Evolutionary conservation across 139 green algal species (phyloP), one percentile per base, ranked within the genome.

Genomic region (Chlamydomonas sp.): DNA sequence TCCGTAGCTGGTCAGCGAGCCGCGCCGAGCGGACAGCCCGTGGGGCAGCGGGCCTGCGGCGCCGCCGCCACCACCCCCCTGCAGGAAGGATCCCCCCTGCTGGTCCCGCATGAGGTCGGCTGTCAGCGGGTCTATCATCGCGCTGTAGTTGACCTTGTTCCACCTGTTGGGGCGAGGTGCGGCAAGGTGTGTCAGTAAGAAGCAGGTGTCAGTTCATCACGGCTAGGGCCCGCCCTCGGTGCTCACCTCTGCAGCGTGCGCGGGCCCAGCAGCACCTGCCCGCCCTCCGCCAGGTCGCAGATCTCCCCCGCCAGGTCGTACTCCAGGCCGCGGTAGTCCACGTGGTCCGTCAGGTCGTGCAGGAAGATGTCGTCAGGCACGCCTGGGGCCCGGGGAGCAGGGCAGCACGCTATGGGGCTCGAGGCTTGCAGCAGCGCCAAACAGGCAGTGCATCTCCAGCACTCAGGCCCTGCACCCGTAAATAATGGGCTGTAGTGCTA

Each of bases 361-460:
- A 95, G 76, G 60, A 93, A 93, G 59, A 93, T 90, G 64, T 93
- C 91, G 63, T 92, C 91, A 63, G 91, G 91, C 2, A 93, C 77
- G 74, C 90, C 90, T 91, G 86, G 3, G 49, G 17, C 18, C 58
- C 31, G 57, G n/a, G 63, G 12, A 18, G 12, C n/a, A 1, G 16
- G 77, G 31, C 62, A 67, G 59, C 8, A 81, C 77, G 20, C 12
- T 15, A 63, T n/a, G 62, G 15, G 14, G 16, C 10, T 31, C 57
- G 31, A 49, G 31, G 31, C 31, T 49, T 49, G 31, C 31, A 49
- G 31, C 31, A 49, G 31, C 31, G 31, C 31, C 31, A 49, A 49
- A 49, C 31, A 49, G 31, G 31, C 31, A 49, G 31, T 49, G 31
- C 31, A 49, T 49, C 31, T 49, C 31, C 31, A 49, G 31, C 31